Evolutionary conservation across 192 early-diverging fungal species (phyloP).

Genomic region (Coemansia sp.): DNA sequence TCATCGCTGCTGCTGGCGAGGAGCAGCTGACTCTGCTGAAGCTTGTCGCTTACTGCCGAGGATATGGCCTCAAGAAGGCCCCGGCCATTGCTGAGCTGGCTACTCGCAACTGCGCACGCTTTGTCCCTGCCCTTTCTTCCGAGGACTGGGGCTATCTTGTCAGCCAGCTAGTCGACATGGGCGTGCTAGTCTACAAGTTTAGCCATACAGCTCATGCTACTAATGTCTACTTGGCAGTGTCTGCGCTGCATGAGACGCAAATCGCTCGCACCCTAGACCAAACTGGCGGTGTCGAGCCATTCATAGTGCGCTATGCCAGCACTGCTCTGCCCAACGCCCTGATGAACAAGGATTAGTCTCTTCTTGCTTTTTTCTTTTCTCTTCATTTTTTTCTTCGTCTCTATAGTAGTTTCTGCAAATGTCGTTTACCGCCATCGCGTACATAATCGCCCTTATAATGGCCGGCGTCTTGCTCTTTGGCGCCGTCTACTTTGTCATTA

Average conservation of each 20-base stretch:
- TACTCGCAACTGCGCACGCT: slow-evolving; percentile 12
- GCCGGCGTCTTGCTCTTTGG: slow-evolving; percentile 89
- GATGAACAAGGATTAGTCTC: background rate
- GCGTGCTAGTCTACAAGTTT: slow-evolving; percentile 60
- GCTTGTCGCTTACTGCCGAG: slow-evolving; percentile 36
- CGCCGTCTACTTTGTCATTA: slow-evolving; percentile 92
- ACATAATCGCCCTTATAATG: slow-evolving; percentile 91
- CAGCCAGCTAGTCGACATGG: slow-evolving; percentile 52
- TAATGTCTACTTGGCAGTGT: slow-evolving; percentile 55
- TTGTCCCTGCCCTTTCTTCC: slow-evolving; percentile 8
- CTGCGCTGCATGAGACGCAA: slow-evolving; percentile 8
- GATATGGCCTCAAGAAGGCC: slow-evolving; percentile 17
- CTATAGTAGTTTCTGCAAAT: slow-evolving; percentile 12
- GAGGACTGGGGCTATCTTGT: slow-evolving; percentile 60
- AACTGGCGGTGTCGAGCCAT: slow-evolving; percentile 23
- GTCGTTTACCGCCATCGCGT: slow-evolving; percentile 57
- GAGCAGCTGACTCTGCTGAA: slow-evolving; percentile 34
- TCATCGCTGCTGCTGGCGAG: slow-evolving; percentile 18
- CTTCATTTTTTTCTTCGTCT: background rate
- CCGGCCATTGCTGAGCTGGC: slow-evolving; percentile 31
- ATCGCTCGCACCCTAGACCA: slow-evolving; percentile 20
- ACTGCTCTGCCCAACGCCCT: slow-evolving; percentile 10
- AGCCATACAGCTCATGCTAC: slow-evolving; percentile 63
- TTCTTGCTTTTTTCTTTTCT: background rate
- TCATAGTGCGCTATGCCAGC: slow-evolving; percentile 22